Conservation (phyloP, 2,329 filamentous ascomycete genomes). For the Parascedosporium putredinis region DNA sequence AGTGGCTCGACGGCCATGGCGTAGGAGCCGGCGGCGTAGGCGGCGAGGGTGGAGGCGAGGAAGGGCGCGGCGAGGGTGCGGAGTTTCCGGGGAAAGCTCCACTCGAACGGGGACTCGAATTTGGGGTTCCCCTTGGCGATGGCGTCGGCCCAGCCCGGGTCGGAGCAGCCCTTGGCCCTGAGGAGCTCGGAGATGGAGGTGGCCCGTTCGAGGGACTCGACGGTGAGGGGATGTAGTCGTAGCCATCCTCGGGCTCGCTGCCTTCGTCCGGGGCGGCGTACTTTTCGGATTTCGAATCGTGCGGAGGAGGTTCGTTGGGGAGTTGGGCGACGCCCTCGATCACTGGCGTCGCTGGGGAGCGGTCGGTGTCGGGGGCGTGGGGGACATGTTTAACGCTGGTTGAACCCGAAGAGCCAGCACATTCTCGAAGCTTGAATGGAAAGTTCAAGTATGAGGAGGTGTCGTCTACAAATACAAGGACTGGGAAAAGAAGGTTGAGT, state of each 20-base stretch:
- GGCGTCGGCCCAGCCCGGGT: neutral
- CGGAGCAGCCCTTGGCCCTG: neutral
- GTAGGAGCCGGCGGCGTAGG: constrained; percentile 55
- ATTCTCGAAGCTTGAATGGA: neutral
- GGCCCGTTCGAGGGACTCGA: neutral
- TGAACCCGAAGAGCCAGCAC: neutral
- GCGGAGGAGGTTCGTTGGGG: neutral
- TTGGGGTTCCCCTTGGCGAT: neutral
- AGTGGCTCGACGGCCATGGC: constrained; percentile 46
- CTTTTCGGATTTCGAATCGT: neutral
- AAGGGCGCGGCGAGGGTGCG: constrained; percentile 15
- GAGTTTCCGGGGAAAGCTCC: constrained; percentile 13
- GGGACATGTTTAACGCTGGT: no score
- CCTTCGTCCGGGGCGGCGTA: neutral
- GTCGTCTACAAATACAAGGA: no score
- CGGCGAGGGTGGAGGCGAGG: constrained; percentile 45
- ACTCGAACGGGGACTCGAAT: constrained; percentile 8
- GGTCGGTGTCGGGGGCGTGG: no score
- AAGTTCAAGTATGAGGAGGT: no score
- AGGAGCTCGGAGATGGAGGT: neutral
- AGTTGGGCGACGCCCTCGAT: neutral
- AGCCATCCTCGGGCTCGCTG: neutral
- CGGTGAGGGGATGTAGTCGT: neutral
- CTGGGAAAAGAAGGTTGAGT: no score
- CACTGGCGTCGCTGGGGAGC: neutral